Evolutionary conservation across 176 grass and related monocot species (phyloP).

Genomic region (Oryza officinalis): DNA sequence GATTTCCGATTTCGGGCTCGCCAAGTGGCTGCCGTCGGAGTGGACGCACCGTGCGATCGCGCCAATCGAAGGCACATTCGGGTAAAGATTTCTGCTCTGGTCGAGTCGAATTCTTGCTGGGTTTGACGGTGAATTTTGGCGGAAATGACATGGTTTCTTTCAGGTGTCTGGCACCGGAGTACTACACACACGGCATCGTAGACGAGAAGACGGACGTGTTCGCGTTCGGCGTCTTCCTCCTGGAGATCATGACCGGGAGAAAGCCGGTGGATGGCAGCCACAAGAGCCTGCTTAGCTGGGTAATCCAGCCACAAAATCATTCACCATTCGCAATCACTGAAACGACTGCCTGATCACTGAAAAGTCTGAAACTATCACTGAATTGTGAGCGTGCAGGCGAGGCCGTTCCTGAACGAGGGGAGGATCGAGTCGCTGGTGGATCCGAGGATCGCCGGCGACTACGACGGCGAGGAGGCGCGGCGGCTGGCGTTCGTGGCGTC

Average conservation of each 20-base stretch:
- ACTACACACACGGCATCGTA: conserved; percentile 90
- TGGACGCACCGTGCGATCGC: conserved; percentile 90
- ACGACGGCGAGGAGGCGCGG: conserved; percentile 59
- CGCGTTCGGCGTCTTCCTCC: conserved; percentile 90
- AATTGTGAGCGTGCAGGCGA: conserved; percentile 47
- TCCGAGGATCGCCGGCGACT: conserved; percentile 48
- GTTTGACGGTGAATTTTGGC: not conserved
- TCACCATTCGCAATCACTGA: not conserved
- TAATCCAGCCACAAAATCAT: not conserved
- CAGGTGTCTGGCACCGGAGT: conserved; percentile 90
- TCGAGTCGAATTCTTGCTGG: no score
- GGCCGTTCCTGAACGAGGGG: conserved; percentile 60
- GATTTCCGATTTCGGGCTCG: conserved; percentile 94
- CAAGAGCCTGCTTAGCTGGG: conserved; percentile 85
- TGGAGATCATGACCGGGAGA: conserved; percentile 77
- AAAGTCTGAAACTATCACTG: not conserved
- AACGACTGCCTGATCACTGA: not conserved
- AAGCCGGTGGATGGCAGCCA: conserved; percentile 88
- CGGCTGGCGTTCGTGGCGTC: conserved; percentile 76
- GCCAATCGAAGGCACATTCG: conserved; percentile 93
- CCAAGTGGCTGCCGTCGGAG: conserved; percentile 90
- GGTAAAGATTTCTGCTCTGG: conserved; percentile 24
- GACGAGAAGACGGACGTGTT: conserved; percentile 98
- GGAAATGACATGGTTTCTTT: not conserved
- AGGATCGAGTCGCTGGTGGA: conserved; percentile 57